A percentile compares a stretch with the other conserved stretches of the same genome.
phyloP scores from a whole-genome alignment of 305 asterid genomes.

The Stenogyne calaminthoides region DNA sequence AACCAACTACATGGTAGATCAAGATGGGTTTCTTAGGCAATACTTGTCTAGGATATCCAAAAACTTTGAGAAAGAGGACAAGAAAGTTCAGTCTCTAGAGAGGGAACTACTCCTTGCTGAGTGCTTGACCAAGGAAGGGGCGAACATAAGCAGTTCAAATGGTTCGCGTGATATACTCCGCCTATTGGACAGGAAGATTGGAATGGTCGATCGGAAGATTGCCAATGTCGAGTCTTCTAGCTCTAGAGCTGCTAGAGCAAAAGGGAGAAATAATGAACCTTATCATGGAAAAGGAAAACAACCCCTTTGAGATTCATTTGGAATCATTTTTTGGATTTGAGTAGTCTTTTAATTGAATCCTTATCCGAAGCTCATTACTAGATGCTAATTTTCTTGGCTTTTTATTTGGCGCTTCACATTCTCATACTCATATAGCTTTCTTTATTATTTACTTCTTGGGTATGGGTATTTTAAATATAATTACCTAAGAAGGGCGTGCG shows the following conservation, averaged over 20 bases:
- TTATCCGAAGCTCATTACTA: slow-evolving; percentile 14
- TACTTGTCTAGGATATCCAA: slow-evolving; percentile 43
- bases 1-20: slow-evolving; percentile 37
- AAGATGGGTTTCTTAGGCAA: slow-evolving; percentile 42
- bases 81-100: slow-evolving; percentile 37
- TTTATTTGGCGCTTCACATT: neutral
- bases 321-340: slow-evolving; percentile 11
- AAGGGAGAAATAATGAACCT: slow-evolving; percentile 17
- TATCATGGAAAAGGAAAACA: slow-evolving; percentile 38
- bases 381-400: slow-evolving; percentile 10
- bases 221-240: slow-evolving; percentile 33
- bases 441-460: neutral
- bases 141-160: slow-evolving; percentile 23
- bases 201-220: slow-evolving; percentile 41
- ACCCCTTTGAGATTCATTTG: slow-evolving; percentile 32
- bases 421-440: slow-evolving; percentile 3
- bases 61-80: slow-evolving; percentile 47
- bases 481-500: neutral
- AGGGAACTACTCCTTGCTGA: slow-evolving; percentile 39
- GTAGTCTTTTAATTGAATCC: slow-evolving; percentile 22
- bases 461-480: neutral
- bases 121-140: slow-evolving; percentile 31
- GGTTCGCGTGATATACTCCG: slow-evolving; percentile 39
- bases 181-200: slow-evolving; percentile 48
- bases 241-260: slow-evolving; percentile 26